Evolutionary conservation across 345 rosid genomes (phyloP).

Genomic region (Fremontodendron californicum): DNA sequence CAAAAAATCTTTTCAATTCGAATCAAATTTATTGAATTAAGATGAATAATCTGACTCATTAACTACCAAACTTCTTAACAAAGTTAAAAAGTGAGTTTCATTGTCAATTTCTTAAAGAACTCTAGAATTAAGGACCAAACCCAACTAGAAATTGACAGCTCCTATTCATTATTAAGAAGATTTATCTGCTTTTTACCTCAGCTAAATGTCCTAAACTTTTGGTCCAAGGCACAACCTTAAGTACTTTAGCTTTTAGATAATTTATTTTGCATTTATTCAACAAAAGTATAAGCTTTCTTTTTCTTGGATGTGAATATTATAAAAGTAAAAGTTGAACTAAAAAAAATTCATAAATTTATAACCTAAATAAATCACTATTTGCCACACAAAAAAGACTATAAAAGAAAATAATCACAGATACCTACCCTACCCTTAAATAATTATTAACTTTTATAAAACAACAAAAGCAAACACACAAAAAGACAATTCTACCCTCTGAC

Average conservation of each 20-base stretch:
- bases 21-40: too few species aligned
- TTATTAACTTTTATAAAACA: neutral
- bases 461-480: neutral
- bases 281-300: too few species aligned
- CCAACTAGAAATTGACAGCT: neutral
- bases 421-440: neutral
- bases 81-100: slow-evolving; percentile 1
- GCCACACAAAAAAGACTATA: neutral
- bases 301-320: too few species aligned
- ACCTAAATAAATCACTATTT: neutral
- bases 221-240: neutral
- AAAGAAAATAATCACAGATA: neutral
- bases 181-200: neutral
- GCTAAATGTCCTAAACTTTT: slow-evolving; percentile 4
- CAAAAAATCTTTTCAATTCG: too few species aligned
- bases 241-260: slow-evolving; percentile 2
- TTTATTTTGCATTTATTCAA: too few species aligned
- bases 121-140: neutral
- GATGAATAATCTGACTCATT: too few species aligned
- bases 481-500: slow-evolving; percentile 20
- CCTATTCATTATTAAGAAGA: neutral
- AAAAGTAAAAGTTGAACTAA: neutral
- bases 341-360: too few species aligned
- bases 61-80: neutral
- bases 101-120: neutral